Percentiles rank a stretch among this genome's conserved stretches.
These are phyloP conservation scores for Xanthoconium purpureum DNA, from an alignment of 768 basidiomycete genomes.

Conservation along the genomic window DNA sequence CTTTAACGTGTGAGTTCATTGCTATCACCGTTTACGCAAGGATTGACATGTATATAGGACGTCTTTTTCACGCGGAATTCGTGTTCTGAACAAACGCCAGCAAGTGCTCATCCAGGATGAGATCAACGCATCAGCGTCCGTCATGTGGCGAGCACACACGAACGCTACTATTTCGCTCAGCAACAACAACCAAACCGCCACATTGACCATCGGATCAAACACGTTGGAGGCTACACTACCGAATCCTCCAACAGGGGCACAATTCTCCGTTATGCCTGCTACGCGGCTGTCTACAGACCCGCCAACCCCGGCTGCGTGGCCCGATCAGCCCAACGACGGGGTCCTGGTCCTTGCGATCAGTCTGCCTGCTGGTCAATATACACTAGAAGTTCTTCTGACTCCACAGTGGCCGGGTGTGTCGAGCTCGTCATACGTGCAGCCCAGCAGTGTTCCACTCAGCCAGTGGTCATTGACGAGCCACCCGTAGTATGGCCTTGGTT, in stretches of 20 bases:
- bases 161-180: constrained; percentile 76
- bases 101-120: constrained; percentile 96
- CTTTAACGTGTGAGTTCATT: constrained; percentile 56
- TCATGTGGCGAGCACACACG: constrained; percentile 95
- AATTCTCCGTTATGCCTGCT: constrained; percentile 56
- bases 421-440: constrained; percentile 59
- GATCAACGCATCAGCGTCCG: constrained; percentile 51
- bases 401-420: constrained; percentile 86
- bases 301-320: constrained; percentile 49
- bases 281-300: constrained; percentile 60
- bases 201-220: constrained; percentile 66
- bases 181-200: constrained; percentile 62
- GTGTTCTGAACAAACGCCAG: constrained; percentile 73
- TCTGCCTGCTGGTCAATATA: constrained; percentile 64
- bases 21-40: background rate
- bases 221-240: constrained; percentile 65
- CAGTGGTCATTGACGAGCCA: constrained; percentile 82
- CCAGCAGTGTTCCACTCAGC: constrained; percentile 64
- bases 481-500: constrained; percentile 21
- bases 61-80: constrained; percentile 80
- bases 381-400: constrained; percentile 82
- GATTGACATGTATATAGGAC: constrained; percentile 40
- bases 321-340: constrained; percentile 73
- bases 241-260: constrained; percentile 61
- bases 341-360: constrained; percentile 79